Evolutionary conservation across 2,329 filamentous ascomycete species (phyloP).

Genomic region (Leptographium wingfieldii): DNA sequence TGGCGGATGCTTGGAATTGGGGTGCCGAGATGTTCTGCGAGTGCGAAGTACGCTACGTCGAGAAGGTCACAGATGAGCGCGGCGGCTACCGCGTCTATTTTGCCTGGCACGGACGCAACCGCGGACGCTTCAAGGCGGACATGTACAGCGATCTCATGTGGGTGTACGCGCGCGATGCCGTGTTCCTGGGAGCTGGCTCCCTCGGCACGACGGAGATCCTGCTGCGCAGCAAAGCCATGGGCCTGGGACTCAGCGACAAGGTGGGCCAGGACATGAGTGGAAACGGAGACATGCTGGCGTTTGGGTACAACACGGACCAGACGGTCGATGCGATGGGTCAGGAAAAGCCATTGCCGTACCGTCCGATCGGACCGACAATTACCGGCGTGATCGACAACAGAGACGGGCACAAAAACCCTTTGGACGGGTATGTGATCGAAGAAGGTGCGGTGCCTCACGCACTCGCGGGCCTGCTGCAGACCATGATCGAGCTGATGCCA

Average conservation of each 20-base stretch:
- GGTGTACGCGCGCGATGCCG: conserved; percentile 51
- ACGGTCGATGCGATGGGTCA: conserved; percentile 44
- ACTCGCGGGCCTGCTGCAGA: conserved; percentile 41
- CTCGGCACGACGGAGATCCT: conserved; percentile 56
- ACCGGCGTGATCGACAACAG: conserved; percentile 50
- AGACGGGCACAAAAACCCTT: conserved; percentile 34
- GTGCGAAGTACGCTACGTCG: conserved; percentile 51
- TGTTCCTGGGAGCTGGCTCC: conserved; percentile 53
- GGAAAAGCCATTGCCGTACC: conserved; percentile 32
- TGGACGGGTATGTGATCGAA: conserved; percentile 52
- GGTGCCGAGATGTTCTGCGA: conserved; percentile 60
- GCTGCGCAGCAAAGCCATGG: conserved; percentile 45
- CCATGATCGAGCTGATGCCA: conserved; percentile 41
- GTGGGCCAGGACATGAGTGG: conserved; percentile 50
- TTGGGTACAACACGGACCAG: conserved; percentile 49
- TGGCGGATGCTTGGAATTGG: conserved; percentile 60
- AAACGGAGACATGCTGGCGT: conserved; percentile 54
- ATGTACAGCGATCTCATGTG: conserved; percentile 50
- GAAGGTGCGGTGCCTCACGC: conserved; percentile 49
- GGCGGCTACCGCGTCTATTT: conserved; percentile 53
- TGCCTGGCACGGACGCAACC: conserved; percentile 47
- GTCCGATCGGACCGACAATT: conserved; percentile 49
- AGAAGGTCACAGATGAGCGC: conserved; percentile 30
- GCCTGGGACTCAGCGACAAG: conserved; percentile 42
- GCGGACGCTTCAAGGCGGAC: conserved; percentile 40